phyloP scores from a whole-genome alignment of 805 yeast species.

The Aciculoconidium aculeatum region DNA sequence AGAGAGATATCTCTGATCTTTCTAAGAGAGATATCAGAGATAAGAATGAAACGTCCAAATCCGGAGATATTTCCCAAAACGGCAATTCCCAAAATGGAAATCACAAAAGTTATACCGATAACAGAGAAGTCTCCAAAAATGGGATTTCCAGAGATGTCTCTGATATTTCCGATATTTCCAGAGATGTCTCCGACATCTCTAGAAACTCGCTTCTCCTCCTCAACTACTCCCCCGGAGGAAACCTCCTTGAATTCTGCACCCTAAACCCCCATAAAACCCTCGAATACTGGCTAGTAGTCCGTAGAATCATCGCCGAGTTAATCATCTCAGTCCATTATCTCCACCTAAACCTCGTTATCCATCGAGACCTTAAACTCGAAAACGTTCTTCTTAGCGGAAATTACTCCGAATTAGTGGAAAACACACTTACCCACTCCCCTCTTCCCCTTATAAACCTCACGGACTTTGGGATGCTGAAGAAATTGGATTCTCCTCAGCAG shows the following conservation, averaged over 20 bases:
- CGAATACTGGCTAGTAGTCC: constrained; percentile 44
- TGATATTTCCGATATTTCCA: no score
- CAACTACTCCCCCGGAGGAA: constrained; percentile 83
- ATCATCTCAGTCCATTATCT: constrained; percentile 65
- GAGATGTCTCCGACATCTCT: no score
- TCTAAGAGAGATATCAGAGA: no score
- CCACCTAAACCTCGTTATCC: constrained; percentile 66
- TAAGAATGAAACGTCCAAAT: no score
- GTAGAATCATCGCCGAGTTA: constrained; percentile 65
- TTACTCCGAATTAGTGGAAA: constrained; percentile 12
- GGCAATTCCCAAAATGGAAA: no score
- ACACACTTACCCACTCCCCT: constrained; percentile 2
- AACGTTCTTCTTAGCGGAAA: constrained; percentile 52
- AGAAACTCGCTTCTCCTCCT: constrained; percentile 43
- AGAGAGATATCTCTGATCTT: no score
- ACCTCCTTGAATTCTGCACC: constrained; percentile 58
- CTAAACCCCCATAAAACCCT: constrained; percentile 25
- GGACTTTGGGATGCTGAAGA: constrained; percentile 85
- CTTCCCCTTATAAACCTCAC: constrained; percentile 54
- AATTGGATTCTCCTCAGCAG: constrained; percentile 54
- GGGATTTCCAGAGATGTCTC: no score
- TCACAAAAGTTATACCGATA: no score
- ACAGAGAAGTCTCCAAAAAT: no score
- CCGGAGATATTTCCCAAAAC: no score
- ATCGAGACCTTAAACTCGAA: constrained; percentile 88